Evolutionary conservation across 208 protist species (phyloP).

Genomic region (Acanthamoeba castellanii): DNA sequence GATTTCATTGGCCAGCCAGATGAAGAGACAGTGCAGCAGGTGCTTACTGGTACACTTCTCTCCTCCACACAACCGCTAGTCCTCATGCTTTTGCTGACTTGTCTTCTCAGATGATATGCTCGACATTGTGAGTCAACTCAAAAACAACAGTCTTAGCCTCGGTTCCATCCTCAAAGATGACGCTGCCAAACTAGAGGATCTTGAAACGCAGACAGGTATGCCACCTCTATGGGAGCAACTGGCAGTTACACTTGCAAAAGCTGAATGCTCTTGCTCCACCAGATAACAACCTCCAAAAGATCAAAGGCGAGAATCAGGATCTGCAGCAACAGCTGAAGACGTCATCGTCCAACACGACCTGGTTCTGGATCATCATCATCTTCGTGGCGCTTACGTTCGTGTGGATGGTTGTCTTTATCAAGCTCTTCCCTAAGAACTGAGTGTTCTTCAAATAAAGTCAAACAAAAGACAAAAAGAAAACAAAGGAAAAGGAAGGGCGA

Average conservation of each 20-base stretch:
- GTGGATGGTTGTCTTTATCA: conserved; percentile 65
- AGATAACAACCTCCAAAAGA: conserved; percentile 54
- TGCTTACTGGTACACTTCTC: background rate
- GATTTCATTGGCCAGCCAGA: background rate
- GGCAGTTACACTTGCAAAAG: too few species aligned
- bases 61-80: background rate
- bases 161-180: background rate
- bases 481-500: background rate
- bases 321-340: background rate
- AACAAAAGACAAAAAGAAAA: background rate
- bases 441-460: background rate
- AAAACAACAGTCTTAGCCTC: conserved; percentile 44
- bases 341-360: conserved; percentile 1
- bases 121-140: conserved; percentile 16
- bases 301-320: conserved; percentile 1
- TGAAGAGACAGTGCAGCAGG: background rate
- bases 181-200: background rate
- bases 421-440: conserved; percentile 35
- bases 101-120: background rate
- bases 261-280: too few species aligned
- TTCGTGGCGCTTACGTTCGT: conserved; percentile 39
- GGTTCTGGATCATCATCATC: conserved; percentile 62
- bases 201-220: conserved; percentile 3
- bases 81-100: background rate
- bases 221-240: too few species aligned